Conservation (phyloP, 129 eudicot genomes). For the carrot (Daucus carota) region DH1_v3.0 NC_030381.2:44917001-44917500, state of each 20-base stretch:
- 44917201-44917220: background rate
- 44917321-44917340: conserved; percentile 8
- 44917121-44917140: too few species aligned
- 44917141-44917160: too few species aligned
- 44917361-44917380: background rate
- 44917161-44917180: background rate
- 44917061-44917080: background rate
- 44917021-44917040: background rate
- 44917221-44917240: background rate
- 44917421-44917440: background rate
- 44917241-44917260: background rate
- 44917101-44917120: background rate
- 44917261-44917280: background rate
- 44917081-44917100: background rate
- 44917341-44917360: background rate
- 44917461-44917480: too few species aligned
- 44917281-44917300: conserved; percentile 5
- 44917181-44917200: conserved; percentile 9
- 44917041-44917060: background rate
- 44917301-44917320: background rate
- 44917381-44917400: background rate
- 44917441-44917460: too few species aligned
- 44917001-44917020: background rate
- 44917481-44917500: too few species aligned
- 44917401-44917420: background rate